Evolutionary conservation across 306 rosid genomes (phyloP).

Genomic region (Prosopis cineraria): DNA sequence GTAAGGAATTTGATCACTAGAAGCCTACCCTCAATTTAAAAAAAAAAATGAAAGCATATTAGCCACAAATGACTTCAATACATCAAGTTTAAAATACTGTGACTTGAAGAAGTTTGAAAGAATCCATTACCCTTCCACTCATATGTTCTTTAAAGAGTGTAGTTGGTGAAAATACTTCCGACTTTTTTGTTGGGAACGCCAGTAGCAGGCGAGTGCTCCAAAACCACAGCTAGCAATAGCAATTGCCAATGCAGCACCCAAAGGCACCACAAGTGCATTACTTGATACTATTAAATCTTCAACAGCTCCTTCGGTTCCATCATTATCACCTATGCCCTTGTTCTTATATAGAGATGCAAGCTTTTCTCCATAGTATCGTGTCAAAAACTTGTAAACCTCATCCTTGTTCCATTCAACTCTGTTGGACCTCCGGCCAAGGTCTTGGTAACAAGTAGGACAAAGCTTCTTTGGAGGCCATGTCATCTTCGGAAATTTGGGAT

Average conservation of each 20-base stretch:
- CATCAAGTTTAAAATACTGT: neutral
- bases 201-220: conserved; percentile 98
- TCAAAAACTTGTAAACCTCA: conserved; percentile 66
- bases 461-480: conserved; percentile 90
- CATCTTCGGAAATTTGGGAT: conserved; percentile 91
- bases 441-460: conserved; percentile 66
- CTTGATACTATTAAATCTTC: conserved; percentile 66
- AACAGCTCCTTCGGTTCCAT: conserved; percentile 30
- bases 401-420: conserved; percentile 71
- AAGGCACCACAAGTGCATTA: conserved; percentile 79
- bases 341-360: conserved; percentile 66
- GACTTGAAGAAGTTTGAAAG: conserved; percentile 35
- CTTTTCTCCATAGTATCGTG: conserved; percentile 59
- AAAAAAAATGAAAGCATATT: neutral
- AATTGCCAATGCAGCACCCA: conserved; percentile 95
- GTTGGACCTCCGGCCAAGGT: conserved; percentile 46
- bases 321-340: conserved; percentile 40
- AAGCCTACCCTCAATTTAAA: neutral
- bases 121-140: conserved; percentile 88
- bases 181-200: conserved; percentile 99
- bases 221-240: conserved; percentile 98
- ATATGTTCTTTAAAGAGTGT: conserved; percentile 94
- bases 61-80: neutral
- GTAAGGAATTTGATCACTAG: neutral
- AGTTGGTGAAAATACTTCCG: conserved; percentile 99